Evolutionary conservation across 2,329 filamentous ascomycete genomes (phyloP), one percentile per base, ranked within the genome.

Genomic region (Paecilomyces fulvus): DNA sequence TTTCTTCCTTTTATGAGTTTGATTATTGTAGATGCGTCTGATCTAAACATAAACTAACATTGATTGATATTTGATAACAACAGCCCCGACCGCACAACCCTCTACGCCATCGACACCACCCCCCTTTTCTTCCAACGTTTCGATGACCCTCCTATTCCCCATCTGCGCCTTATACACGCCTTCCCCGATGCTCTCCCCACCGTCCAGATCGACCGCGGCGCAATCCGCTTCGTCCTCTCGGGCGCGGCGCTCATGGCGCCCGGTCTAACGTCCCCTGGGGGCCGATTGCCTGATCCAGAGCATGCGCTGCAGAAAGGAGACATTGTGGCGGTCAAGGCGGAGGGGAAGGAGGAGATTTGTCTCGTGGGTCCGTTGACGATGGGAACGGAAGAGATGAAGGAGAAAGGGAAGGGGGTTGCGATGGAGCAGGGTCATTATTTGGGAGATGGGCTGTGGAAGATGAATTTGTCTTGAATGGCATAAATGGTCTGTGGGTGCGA

Each of bases 241-340:
- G 94, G 94, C 49, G 94, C 94, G 0, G 90, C 92, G 12, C 85
- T 99, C 60, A 99, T 99, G 94, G 92, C 91, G 1, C 94, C 94
- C 0, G 94, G 94, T 0, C 74, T 99, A 64, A 99, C 94, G 28
- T 90, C 85, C 20, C 75, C 85, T 0, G 94, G 94, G 0, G 94
- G 94, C 0, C 74, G 89, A 51, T 74, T 99, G 66, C 94, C 94
- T 0, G 76, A 83, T 60, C 67, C 71, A 1, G 75, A 78, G 56
- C 61, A 75, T 54, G 90, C 94, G 71, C 71, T 96, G 61, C 81
- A 83, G 61, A 85, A 87, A 67, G 94, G 92, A 0, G 84, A 90
- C 70, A 87, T 94, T 1, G 94, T 96, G 7, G 89, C 92, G 4
- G 83, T 99, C 17, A 86, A 86, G 77, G 91, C 94, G 0, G 94